These are phyloP conservation scores for Verticillium albo-atrum DNA, from an alignment of 2,329 filamentous ascomycete genomes.

Conservation along the genomic window DNA sequence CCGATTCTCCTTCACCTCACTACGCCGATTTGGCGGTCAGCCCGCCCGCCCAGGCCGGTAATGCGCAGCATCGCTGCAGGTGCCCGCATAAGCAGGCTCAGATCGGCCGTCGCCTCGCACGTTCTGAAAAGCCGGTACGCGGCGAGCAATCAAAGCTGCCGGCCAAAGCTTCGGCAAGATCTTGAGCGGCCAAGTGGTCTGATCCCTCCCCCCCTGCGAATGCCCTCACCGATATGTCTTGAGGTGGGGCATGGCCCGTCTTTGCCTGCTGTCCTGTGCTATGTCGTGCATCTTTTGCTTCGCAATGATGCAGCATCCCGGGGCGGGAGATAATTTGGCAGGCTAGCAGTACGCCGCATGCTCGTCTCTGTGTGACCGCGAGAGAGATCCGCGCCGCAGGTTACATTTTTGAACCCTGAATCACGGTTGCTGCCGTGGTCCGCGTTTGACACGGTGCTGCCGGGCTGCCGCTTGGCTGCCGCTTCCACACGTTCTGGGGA, in stretches of 20 bases:
- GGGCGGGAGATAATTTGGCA: neutral
- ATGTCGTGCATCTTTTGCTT: no score
- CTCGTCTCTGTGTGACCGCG: neutral
- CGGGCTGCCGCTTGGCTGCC: neutral
- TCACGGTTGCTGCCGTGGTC: neutral
- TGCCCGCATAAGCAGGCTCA: neutral
- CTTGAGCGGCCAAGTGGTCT: neutral
- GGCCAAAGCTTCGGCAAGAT: neutral
- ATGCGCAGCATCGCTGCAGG: neutral
- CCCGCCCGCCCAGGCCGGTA: neutral
- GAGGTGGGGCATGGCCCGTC: neutral
- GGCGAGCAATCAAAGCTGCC: neutral
- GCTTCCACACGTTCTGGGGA: neutral
- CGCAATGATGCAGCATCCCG: neutral
- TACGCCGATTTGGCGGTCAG: slow-evolving; percentile 4
- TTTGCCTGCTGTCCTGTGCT: neutral
- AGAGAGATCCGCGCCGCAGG: neutral
- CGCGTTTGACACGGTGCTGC: neutral
- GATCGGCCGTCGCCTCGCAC: neutral
- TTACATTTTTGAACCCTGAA: neutral
- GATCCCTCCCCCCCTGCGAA: neutral
- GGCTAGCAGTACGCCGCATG: neutral
- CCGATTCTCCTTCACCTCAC: neutral
- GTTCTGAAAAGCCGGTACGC: no score
- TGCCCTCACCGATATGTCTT: neutral